Percentiles rank a stretch among this genome's conserved stretches.
phyloP scores from a whole-genome alignment of 108 stramenopile genomes.

The Skeletonema tropicum region DNA sequence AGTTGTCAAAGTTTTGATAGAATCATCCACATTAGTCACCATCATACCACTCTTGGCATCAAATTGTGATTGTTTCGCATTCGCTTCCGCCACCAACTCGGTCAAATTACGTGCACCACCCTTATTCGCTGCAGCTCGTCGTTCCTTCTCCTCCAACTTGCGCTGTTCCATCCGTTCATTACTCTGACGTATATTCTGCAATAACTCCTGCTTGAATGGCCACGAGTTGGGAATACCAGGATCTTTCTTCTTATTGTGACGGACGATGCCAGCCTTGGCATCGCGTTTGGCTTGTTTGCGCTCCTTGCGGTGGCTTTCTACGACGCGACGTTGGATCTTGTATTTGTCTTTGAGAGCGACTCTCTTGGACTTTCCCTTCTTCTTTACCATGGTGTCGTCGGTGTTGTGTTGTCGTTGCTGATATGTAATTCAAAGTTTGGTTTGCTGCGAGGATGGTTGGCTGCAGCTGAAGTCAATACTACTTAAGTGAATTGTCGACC shows the following conservation, averaged over 20 bases:
- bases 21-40: constrained; percentile 11
- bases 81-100: constrained; percentile 43
- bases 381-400: constrained; percentile 89
- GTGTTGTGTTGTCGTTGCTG: not conserved
- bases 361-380: constrained; percentile 97
- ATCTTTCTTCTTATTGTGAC: constrained; percentile 88
- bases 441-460: too few relatives aligned
- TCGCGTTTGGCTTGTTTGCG: constrained; percentile 91
- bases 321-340: constrained; percentile 91
- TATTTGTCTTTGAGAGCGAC: constrained; percentile 98
- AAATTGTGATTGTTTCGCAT: constrained; percentile 58
- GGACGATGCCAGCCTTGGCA: constrained; percentile 63
- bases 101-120: constrained; percentile 13
- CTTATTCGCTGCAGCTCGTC: constrained; percentile 20
- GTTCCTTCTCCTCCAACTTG: constrained; percentile 74
- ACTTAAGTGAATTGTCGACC: too few relatives aligned
- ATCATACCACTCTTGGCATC: constrained; percentile 29
- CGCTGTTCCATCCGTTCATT: constrained; percentile 82
- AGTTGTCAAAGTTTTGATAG: constrained; percentile 13
- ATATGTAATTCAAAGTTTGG: too few relatives aligned
- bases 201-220: constrained; percentile 98
- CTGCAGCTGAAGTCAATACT: too few relatives aligned
- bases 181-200: constrained; percentile 79
- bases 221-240: constrained; percentile 98
- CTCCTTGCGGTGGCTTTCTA: constrained; percentile 93